Evolutionary conservation across 805 yeast genomes (phyloP), one percentile per base, ranked within the genome.

Genomic region (Danielozyma ontarioensis): DNA sequence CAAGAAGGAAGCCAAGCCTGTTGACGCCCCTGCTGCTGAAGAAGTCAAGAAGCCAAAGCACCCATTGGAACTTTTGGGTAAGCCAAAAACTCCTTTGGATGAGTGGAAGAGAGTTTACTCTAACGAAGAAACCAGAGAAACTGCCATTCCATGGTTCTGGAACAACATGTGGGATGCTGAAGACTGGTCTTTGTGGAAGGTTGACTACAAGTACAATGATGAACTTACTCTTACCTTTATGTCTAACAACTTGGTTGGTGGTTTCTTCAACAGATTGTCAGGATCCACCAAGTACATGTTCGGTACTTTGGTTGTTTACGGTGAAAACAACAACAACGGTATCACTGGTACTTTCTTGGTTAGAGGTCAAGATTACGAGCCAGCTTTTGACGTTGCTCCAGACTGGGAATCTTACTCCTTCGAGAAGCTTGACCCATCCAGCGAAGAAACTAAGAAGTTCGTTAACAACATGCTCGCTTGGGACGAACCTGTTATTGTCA

Each of bases 261-360:
- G 97, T 59, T 90, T 90, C 83, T 85, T 90, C 82, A 80, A 80
- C 84, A 85, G 98, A 75, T 78, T 90, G 57, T 61, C 79, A 40
- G 97, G 79, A 47, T 90, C 97, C 45, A 74, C 85, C 72, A 90
- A 90, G 72, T 90, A 80, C 79, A 64, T 93, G 77, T 90, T 90
- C 63, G 98, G 97, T 59, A 73, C 80, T 58, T 64, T 83, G 69
- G 95, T 89, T 54, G 97, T 93, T 51, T 90, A 84, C 73, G 98
- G 98, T 70, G 97, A 85, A 75, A 87, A 88, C 88, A 90, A 88
- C 83, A 74, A 82, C 82, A 90, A 90, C 72, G 97, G 97, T 74
- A 89, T 90, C 62, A 72, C 85, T 52, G 97, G 96, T 74, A 95
- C 83, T 59, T 82, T 90, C 76, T 68, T 93, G 58, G 81, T 90